A percentile compares a stretch with the other conserved stretches of the same genome.
phyloP scores from a whole-genome alignment of 352 stramenopile genomes.

The Pythium aquatile region DNA sequence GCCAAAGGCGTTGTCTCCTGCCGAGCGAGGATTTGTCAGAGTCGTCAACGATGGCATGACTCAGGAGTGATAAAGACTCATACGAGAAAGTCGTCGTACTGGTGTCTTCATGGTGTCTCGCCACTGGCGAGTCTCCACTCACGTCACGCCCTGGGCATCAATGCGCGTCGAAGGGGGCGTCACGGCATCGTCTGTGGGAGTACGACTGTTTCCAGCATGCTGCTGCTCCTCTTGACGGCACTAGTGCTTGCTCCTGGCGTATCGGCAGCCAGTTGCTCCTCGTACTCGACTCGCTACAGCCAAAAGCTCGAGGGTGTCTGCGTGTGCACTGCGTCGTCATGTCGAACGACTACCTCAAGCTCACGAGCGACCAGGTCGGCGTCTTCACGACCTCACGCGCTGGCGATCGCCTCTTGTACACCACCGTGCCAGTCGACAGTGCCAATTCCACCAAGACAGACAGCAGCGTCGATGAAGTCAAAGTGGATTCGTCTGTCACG shows the following conservation, averaged over 20 bases:
- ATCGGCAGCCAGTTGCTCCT: constrained; percentile 13
- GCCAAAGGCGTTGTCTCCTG: too few relatives aligned
- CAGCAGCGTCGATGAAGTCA: constrained; percentile 26
- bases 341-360: constrained; percentile 43
- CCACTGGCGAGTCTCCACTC: too few relatives aligned
- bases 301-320: constrained; percentile 47
- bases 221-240: not conserved
- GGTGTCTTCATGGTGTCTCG: too few relatives aligned
- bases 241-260: not conserved
- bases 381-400: constrained; percentile 43
- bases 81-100: too few relatives aligned
- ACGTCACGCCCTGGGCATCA: not conserved
- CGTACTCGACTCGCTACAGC: constrained; percentile 38
- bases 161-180: not conserved
- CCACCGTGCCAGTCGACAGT: constrained; percentile 1
- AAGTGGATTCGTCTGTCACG: constrained; percentile 39
- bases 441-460: constrained; percentile 10
- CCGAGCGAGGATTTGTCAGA: too few relatives aligned
- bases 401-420: constrained; percentile 41
- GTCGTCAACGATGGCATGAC: too few relatives aligned
- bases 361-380: constrained; percentile 32
- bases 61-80: too few relatives aligned
- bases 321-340: constrained; percentile 45
- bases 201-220: not conserved
- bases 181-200: not conserved